phyloP scores from a whole-genome alignment of 2,329 filamentous ascomycete species.

The Gnomoniopsis smithogilvyi region DNA sequence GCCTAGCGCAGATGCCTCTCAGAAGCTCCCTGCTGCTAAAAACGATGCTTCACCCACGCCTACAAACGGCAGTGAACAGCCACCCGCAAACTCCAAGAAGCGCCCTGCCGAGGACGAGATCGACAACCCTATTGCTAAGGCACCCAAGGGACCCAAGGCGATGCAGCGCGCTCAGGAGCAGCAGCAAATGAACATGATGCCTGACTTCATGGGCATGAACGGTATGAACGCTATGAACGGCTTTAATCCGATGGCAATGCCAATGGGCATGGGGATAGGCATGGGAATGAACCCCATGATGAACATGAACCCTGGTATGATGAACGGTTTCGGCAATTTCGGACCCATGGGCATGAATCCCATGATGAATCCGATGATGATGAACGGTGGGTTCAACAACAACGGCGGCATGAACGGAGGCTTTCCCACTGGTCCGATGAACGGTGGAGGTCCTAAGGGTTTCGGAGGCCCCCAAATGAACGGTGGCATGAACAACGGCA shows the following conservation, averaged over 20 bases:
- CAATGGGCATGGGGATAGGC: conserved; percentile 29
- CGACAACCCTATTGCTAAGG: conserved; percentile 64
- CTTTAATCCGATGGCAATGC: conserved; percentile 33
- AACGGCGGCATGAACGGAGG: conserved; percentile 27
- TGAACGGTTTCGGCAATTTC: conserved; percentile 30
- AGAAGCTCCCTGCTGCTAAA: conserved; percentile 27
- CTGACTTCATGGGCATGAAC: conserved; percentile 26
- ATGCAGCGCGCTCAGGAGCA: conserved; percentile 54
- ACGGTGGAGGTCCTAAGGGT: conserved; percentile 24
- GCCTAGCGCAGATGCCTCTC: conserved; percentile 23
- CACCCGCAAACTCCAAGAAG: conserved; percentile 59
- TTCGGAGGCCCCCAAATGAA: conserved; percentile 27
- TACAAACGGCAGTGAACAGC: conserved; percentile 21
- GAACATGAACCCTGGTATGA: conserved; percentile 35
- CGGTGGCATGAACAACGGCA: conserved; percentile 21
- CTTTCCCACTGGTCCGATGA: conserved; percentile 27
- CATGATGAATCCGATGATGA: conserved; percentile 29
- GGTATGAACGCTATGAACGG: conserved; percentile 39
- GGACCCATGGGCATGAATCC: conserved; percentile 31
- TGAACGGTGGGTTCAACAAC: conserved; percentile 31
- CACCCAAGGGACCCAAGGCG: conserved; percentile 63
- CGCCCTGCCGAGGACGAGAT: conserved; percentile 72
- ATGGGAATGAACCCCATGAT: conserved; percentile 27
- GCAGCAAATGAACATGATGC: conserved; percentile 29
- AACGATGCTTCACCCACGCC: conserved; percentile 25